Evolutionary conservation across 129 eudicot species (phyloP).

Genomic region (Tagetes patula): DNA sequence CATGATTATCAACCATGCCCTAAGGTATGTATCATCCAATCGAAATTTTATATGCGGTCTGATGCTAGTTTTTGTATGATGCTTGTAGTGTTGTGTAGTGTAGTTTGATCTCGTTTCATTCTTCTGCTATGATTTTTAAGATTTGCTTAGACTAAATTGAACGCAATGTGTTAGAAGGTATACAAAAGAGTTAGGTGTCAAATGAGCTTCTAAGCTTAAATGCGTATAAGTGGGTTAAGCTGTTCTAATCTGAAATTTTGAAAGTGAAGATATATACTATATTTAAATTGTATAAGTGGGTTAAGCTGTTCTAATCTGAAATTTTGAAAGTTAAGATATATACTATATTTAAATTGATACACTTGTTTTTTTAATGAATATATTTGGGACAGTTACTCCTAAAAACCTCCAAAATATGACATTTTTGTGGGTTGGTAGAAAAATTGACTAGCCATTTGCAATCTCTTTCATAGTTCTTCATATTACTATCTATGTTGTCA

Average conservation of each 20-base stretch:
- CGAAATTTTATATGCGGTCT: conserved; percentile 8
- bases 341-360: neutral
- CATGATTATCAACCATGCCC: conserved; percentile 97
- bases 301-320: neutral
- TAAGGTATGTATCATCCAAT: conserved; percentile 48
- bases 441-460: neutral
- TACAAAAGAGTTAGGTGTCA: conserved; percentile 6
- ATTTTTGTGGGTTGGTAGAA: neutral
- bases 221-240: conserved; percentile 2
- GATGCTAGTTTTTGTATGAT: conserved; percentile 20
- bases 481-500: too few relatives aligned
- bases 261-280: neutral
- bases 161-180: conserved; percentile 7
- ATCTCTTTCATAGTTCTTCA: neutral
- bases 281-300: neutral
- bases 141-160: neutral
- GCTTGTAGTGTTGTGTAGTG: neutral
- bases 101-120: conserved; percentile 7
- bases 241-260: neutral
- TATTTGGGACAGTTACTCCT: neutral
- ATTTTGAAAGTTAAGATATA: neutral
- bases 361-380: neutral
- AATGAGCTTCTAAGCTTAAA: conserved; percentile 5
- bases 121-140: neutral
- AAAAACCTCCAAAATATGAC: neutral